These are phyloP conservation scores for Alternaria incomplexa DNA, from an alignment of 2,329 filamentous ascomycete species.

Conservation along the genomic window DNA sequence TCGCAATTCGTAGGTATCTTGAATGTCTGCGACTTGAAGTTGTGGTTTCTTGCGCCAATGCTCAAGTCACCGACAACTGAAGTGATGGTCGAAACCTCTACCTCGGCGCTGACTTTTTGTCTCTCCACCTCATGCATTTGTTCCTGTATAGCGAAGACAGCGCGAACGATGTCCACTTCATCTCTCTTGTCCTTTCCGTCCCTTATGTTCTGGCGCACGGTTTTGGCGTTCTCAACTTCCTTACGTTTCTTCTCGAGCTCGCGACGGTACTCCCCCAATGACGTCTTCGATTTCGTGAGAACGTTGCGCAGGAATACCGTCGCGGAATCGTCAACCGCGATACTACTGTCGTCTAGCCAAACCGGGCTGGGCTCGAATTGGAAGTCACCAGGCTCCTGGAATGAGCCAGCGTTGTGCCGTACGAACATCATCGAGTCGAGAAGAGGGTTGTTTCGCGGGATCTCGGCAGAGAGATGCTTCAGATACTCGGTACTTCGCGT, in stretches of 20 bases:
- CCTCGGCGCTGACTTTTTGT: slow-evolving; percentile 83
- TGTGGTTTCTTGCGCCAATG: slow-evolving; percentile 90
- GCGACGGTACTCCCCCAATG: slow-evolving; percentile 77
- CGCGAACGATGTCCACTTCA: slow-evolving; percentile 81
- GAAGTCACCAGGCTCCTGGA: slow-evolving; percentile 85
- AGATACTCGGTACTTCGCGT: slow-evolving; percentile 75
- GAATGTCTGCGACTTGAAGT: slow-evolving; percentile 98
- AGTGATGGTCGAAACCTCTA: slow-evolving; percentile 94
- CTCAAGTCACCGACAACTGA: slow-evolving; percentile 89
- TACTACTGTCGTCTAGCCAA: slow-evolving; percentile 91
- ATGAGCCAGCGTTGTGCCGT: slow-evolving; percentile 82
- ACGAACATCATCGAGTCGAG: slow-evolving; percentile 99
- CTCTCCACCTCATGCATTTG: slow-evolving; percentile 83
- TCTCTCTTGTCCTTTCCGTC: slow-evolving; percentile 88
- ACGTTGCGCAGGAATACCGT: slow-evolving; percentile 93
- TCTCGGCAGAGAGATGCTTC: slow-evolving; percentile 76
- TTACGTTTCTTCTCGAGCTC: slow-evolving; percentile 85
- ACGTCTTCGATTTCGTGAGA: slow-evolving; percentile 85
- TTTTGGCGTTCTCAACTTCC: slow-evolving; percentile 81
- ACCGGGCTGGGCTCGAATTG: slow-evolving; percentile 92
- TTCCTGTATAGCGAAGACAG: slow-evolving; percentile 85
- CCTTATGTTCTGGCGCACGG: slow-evolving; percentile 74
- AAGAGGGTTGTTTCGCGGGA: slow-evolving; percentile 83
- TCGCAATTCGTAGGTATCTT: slow-evolving; percentile 99
- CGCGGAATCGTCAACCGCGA: slow-evolving; percentile 84